A percentile compares a stretch with the other conserved stretches of the same genome.
These are phyloP conservation scores for Chaetomium globosum DNA, from an alignment of 2,329 filamentous ascomycete species.

Conservation along the genomic window DNA sequence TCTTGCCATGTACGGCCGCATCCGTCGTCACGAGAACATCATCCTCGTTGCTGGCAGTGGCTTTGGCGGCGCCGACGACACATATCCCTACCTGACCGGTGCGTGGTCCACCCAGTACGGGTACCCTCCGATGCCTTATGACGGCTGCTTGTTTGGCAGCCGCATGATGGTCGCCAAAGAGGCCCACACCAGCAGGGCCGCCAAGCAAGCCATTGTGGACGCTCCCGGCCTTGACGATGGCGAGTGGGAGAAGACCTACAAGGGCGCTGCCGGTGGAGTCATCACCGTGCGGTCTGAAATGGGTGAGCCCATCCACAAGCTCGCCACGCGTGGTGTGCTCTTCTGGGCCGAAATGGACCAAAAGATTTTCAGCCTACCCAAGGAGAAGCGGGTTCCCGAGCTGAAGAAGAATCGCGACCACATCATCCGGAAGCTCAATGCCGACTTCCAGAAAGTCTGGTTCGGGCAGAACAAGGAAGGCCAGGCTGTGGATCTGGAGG, in stretches of 20 bases:
- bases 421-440: slow-evolving; percentile 94
- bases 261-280: slow-evolving; percentile 85
- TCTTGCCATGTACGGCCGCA: slow-evolving; percentile 85
- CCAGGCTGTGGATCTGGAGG: slow-evolving; percentile 82
- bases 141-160: slow-evolving; percentile 86
- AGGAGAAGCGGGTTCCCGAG: slow-evolving; percentile 86
- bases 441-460: slow-evolving; percentile 97
- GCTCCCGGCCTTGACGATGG: slow-evolving; percentile 78
- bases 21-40: slow-evolving; percentile 82
- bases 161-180: slow-evolving; percentile 96
- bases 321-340: slow-evolving; percentile 90
- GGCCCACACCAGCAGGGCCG: slow-evolving; percentile 81
- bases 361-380: slow-evolving; percentile 95
- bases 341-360: slow-evolving; percentile 99
- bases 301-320: slow-evolving; percentile 99
- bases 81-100: slow-evolving; percentile 89
- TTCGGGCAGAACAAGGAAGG: slow-evolving; percentile 84
- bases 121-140: slow-evolving; percentile 91
- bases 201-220: slow-evolving; percentile 87
- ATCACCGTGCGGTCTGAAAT: slow-evolving; percentile 98
- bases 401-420: slow-evolving; percentile 85
- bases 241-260: slow-evolving; percentile 92
- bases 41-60: slow-evolving; percentile 88
- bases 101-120: slow-evolving; percentile 84
- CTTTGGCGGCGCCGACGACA: slow-evolving; percentile 86